These are phyloP conservation scores for Zygoascus flipseniorum DNA, from an alignment of 805 yeast species.

Conservation along the genomic window DNA sequence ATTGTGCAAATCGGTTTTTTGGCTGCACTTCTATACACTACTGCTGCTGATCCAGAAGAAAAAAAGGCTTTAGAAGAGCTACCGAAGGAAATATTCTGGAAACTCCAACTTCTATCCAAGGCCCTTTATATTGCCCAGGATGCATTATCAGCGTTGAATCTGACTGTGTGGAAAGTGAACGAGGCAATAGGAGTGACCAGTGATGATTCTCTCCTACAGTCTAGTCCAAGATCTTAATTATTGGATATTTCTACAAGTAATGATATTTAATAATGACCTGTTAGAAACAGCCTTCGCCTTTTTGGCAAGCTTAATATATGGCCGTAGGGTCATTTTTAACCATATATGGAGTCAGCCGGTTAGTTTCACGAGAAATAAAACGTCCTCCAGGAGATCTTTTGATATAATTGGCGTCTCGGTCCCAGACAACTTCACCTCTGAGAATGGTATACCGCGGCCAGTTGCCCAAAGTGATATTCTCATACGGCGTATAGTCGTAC, in stretches of 20 bases:
- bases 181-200: neutral
- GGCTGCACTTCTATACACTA: neutral
- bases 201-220: neutral
- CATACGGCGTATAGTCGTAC: conserved; percentile 13
- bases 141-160: neutral
- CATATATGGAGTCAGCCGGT: neutral
- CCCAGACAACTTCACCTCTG: conserved; percentile 32
- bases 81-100: neutral
- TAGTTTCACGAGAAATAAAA: neutral
- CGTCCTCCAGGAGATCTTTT: neutral
- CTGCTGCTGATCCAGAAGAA: neutral
- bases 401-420: conserved; percentile 18
- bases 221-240: neutral
- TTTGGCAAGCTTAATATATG: neutral
- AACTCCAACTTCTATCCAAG: neutral
- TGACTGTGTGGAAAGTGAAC: neutral
- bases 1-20: neutral
- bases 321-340: neutral
- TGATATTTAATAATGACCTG: too few species aligned
- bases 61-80: neutral
- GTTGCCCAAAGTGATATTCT: conserved; percentile 22
- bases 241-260: too few species aligned
- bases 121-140: neutral
- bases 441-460: conserved; percentile 23
- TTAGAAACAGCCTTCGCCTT: too few species aligned